Base-by-base conservation (phyloP, 768 basidiomycete genomes). In the Mycena chlorophos region DNA sequence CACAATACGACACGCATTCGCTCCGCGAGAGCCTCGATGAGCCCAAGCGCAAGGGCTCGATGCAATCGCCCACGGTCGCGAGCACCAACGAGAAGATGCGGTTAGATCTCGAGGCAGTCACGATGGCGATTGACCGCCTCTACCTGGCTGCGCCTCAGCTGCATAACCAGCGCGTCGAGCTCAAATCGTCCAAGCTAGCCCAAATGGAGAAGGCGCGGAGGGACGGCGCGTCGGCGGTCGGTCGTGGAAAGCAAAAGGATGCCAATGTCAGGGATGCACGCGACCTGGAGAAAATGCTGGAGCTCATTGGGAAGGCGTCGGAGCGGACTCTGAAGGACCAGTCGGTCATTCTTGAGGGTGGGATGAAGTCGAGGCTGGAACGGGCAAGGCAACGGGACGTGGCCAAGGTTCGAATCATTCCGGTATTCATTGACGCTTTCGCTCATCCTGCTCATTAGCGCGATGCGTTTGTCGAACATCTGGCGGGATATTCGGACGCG, bases 81-180 rank as follows among this genome's bases (percentile, higher is more conserved):
- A 54, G 55, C 3, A 43, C 70, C n/a, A 60, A 81, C 68, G 92
- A 94, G 70, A 95, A 95, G 75, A 89, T 87, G 84, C 73, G 84
- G 49, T 71, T 89, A 65, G 96, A 98, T 68, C 76, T 98, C 19
- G 94, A 97, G 62, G 78, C 81, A 12, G 85, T 98, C 42, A 84
- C 91, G 0, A 80, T 82, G 68, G 94, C 97, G 27, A 95, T 99
- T 63, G 94, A 96, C 68, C 78, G 94, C 31, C 74, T 98, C 12
- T 92, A 97, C 69, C 70, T 82, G 6, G 89, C 88, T 27, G 85
- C 93, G 0, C 95, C 96, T 1, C 94, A 96, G 68, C 71, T 98
- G 38, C 84, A 88, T 56, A 88, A 95, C 67, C 96, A 99, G 69
- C 85, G 97, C 1, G 93, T 91, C n/a, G 94, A 95, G 68, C 81